Evolutionary conservation across 2,329 filamentous ascomycete species (phyloP).

Genomic region (Cordyceps fumosorosea): DNA sequence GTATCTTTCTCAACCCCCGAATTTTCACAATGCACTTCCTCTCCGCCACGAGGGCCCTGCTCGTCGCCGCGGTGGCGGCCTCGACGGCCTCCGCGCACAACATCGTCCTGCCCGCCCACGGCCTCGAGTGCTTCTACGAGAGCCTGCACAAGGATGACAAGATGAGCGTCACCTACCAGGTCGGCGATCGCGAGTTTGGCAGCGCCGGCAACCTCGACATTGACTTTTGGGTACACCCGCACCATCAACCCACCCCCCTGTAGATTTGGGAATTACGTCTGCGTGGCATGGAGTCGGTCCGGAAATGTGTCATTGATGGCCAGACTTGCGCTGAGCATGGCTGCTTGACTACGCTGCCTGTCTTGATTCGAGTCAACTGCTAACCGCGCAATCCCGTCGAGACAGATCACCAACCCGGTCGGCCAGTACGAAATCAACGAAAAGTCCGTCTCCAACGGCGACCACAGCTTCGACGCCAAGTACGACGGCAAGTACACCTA

Average conservation of each 20-base stretch:
- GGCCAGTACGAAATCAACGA: slow-evolving; percentile 73
- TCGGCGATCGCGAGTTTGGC: slow-evolving; percentile 93
- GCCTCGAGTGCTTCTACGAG: slow-evolving; percentile 97
- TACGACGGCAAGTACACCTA: slow-evolving; percentile 87
- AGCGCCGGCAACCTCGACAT: slow-evolving; percentile 91
- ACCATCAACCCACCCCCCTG: not conserved
- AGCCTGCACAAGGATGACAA: slow-evolving; percentile 84
- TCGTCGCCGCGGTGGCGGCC: slow-evolving; percentile 35
- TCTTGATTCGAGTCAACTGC: no score
- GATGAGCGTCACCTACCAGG: slow-evolving; percentile 98
- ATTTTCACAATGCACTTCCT: slow-evolving; percentile 34
- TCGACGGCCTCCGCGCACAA: slow-evolving; percentile 76
- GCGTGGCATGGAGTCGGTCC: not conserved
- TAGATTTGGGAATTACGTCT: not conserved
- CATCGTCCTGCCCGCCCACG: slow-evolving; percentile 89
- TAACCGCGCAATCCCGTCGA: not conserved
- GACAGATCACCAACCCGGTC: slow-evolving; percentile 69
- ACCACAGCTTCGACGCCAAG: slow-evolving; percentile 82
- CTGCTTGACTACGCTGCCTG: no score
- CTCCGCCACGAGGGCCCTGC: slow-evolving; percentile 37
- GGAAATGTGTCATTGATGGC: not conserved
- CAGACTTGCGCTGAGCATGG: not conserved
- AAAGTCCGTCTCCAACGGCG: slow-evolving; percentile 77
- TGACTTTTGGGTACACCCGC: slow-evolving; percentile 85
- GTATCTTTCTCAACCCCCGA: not conserved